Conservation (phyloP, 208 protist genomes). For the Acanthamoeba lenticulata region DNA sequence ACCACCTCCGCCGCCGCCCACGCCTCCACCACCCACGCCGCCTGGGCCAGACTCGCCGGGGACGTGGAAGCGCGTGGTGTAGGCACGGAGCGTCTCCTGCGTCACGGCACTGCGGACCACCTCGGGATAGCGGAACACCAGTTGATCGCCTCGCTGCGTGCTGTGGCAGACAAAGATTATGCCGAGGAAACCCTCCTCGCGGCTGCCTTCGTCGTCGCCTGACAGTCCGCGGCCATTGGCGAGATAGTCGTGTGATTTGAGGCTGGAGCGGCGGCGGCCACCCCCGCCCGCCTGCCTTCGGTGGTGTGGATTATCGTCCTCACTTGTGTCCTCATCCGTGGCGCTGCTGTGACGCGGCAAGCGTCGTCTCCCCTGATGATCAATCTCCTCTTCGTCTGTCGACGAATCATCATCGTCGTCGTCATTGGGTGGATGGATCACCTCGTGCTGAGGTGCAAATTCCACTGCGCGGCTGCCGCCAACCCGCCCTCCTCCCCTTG, state of each 20-base stretch:
- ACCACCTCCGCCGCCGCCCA: neutral
- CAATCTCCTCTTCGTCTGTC: neutral
- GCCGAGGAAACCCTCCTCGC: neutral
- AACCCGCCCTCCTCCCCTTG: neutral
- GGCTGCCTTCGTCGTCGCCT: neutral
- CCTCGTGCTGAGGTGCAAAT: neutral
- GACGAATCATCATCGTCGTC: neutral
- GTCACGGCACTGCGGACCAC: neutral
- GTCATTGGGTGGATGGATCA: neutral
- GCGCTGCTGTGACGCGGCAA: neutral
- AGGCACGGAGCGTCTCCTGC: neutral
- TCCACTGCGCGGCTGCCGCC: neutral
- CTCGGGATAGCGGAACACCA: neutral
- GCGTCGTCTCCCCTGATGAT: neutral
- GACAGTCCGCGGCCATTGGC: neutral
- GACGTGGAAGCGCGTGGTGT: neutral
- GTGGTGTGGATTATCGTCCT: neutral
- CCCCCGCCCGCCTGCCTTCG: neutral
- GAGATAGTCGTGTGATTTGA: neutral
- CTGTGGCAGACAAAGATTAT: conserved; percentile 32
- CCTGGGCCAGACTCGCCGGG: neutral
- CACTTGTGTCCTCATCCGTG: neutral
- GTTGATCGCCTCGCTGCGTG: neutral
- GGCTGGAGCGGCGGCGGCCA: neutral
- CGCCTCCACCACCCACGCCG: neutral